Percentiles rank a stretch among this genome's conserved stretches.
Evolutionary conservation across 2,329 filamentous ascomycete species (phyloP).

Genomic region (Pseudogymnoascus sp.): DNA sequence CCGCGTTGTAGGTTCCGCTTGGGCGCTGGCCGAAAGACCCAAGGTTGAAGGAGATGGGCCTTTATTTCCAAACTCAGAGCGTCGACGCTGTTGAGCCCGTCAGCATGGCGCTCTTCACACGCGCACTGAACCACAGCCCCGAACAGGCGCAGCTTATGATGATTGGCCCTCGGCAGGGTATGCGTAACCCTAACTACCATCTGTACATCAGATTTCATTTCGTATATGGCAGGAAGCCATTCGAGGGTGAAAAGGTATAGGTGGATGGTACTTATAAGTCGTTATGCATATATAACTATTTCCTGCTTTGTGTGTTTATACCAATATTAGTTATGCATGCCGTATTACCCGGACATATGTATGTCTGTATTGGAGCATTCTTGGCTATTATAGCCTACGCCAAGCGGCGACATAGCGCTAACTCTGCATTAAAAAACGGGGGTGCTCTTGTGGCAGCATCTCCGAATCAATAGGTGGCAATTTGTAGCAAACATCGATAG

Average conservation of each 20-base stretch:
- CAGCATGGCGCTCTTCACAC: constrained; percentile 15
- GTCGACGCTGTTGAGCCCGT: constrained; percentile 15
- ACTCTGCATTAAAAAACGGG: background rate
- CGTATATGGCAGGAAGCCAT: constrained; percentile 24
- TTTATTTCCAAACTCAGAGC: constrained; percentile 15
- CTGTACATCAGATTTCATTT: constrained; percentile 16
- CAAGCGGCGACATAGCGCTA: background rate
- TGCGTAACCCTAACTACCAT: constrained; percentile 15
- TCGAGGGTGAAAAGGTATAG: constrained; percentile 1
- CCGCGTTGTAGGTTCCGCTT: constrained; percentile 26
- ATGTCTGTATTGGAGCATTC: background rate
- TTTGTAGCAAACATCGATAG: background rate
- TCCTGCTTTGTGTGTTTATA: background rate
- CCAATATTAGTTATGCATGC: background rate
- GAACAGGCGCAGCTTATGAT: constrained; percentile 15
- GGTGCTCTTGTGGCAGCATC: background rate
- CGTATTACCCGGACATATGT: background rate
- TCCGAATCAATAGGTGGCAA: background rate
- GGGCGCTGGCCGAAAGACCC: constrained; percentile 34
- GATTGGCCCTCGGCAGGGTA: constrained; percentile 13
- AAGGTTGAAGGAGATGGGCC: constrained; percentile 33
- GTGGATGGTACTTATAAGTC: background rate
- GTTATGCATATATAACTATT: background rate
- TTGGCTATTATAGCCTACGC: background rate
- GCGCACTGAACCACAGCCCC: constrained; percentile 13